Conservation (phyloP, 225 moss, liverwort and hornwort species). For the Physcomitrium patens region DNA sequence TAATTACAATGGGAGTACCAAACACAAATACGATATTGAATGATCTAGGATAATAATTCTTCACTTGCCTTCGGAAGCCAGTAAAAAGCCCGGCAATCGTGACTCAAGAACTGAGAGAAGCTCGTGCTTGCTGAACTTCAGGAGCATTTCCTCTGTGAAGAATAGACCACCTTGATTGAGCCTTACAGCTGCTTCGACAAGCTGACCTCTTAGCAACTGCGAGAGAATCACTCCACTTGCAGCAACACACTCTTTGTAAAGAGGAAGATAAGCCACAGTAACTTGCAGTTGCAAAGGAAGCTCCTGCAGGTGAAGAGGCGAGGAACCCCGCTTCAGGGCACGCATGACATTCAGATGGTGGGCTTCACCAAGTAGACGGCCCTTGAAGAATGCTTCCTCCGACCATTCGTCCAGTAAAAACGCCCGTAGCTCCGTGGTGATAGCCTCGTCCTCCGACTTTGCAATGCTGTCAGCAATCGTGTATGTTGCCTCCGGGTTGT, state of each 20-base stretch:
- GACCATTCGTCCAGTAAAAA: slow-evolving; percentile 91
- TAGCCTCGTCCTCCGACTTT: slow-evolving; percentile 90
- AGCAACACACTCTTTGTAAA: slow-evolving; percentile 86
- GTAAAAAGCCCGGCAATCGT: slow-evolving; percentile 84
- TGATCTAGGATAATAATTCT: slow-evolving; percentile 27
- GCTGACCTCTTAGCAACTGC: slow-evolving; percentile 94
- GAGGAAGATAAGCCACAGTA: slow-evolving; percentile 88
- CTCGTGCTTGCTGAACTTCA: slow-evolving; percentile 69
- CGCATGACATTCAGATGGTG: slow-evolving; percentile 98
- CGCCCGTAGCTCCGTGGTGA: slow-evolving; percentile 72
- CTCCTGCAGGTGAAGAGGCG: slow-evolving; percentile 93
- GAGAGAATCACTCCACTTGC: slow-evolving; percentile 91
- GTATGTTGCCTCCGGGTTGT: slow-evolving; percentile 85
- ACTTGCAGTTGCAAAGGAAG: slow-evolving; percentile 94
- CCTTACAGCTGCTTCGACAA: slow-evolving; percentile 84
- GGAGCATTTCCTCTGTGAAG: slow-evolving; percentile 60
- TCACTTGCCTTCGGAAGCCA: slow-evolving; percentile 55
- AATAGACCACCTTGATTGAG: slow-evolving; percentile 54
- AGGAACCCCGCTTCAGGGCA: slow-evolving; percentile 78
- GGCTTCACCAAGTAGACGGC: slow-evolving; percentile 75
- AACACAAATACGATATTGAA: slow-evolving; percentile 38
- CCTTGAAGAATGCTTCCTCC: slow-evolving; percentile 83
- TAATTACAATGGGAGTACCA: slow-evolving; percentile 28
- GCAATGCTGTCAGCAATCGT: slow-evolving; percentile 91
- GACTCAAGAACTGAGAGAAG: slow-evolving; percentile 82